phyloP scores from a whole-genome alignment of 129 eudicot species.

The Logfia minima region DNA sequence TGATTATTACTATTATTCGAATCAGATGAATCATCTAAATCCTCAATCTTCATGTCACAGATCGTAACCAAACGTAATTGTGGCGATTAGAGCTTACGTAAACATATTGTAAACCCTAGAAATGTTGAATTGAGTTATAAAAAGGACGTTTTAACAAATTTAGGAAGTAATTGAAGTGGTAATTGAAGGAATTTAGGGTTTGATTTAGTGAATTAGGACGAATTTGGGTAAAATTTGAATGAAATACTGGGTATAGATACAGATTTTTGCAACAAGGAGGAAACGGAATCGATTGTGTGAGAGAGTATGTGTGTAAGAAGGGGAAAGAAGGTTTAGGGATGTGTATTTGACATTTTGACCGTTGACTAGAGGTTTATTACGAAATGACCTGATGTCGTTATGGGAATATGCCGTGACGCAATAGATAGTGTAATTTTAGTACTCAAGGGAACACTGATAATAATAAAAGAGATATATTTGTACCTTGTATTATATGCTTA shows the following conservation, averaged over 20 bases:
- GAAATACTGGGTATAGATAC: conserved; percentile 20
- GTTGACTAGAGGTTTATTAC: no score
- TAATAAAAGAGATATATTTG: no score
- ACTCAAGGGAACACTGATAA: no score
- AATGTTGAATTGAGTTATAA: conserved; percentile 8
- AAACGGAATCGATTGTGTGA: neutral
- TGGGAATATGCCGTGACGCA: no score
- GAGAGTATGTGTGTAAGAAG: no score
- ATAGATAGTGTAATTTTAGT: no score
- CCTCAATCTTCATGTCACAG: conserved; percentile 66
- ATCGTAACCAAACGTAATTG: conserved; percentile 25
- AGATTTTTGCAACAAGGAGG: neutral
- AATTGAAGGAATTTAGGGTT: conserved; percentile 5
- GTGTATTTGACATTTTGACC: no score
- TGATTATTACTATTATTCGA: neutral
- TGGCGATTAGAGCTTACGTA: neutral
- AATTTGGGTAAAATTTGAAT: conserved; percentile 17
- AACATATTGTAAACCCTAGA: conserved; percentile 31
- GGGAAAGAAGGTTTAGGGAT: no score
- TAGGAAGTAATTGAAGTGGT: neutral
- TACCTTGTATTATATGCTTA: no score
- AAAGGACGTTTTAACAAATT: conserved; percentile 28
- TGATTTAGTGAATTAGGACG: conserved; percentile 17
- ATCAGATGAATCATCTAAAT: conserved; percentile 49
- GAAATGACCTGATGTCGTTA: no score